phyloP scores from a whole-genome alignment of 2,329 filamentous ascomycete genomes.

The Paecilomyces fulvus region DNA sequence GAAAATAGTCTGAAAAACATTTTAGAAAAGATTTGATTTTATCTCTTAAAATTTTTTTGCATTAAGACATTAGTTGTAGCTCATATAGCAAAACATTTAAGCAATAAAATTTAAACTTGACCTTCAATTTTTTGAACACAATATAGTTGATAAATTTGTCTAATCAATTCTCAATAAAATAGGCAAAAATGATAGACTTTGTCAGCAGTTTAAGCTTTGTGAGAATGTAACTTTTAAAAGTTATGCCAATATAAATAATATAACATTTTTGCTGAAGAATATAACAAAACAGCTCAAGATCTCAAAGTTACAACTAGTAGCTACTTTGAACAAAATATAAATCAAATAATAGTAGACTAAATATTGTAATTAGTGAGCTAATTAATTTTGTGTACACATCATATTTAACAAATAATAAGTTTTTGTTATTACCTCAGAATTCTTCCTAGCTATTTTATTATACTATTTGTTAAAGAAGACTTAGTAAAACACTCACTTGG shows the following conservation, averaged over 20 bases:
- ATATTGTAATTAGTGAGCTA: too few relatives aligned
- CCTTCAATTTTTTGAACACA: constrained; percentile 15
- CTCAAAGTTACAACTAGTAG: too few relatives aligned
- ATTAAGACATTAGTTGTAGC: constrained; percentile 9
- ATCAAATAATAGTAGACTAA: too few relatives aligned
- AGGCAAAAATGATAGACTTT: constrained; percentile 10
- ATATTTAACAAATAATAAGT: constrained; percentile 11
- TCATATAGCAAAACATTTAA: constrained; percentile 8
- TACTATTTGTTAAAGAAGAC: too few relatives aligned
- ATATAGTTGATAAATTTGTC: constrained; percentile 17
- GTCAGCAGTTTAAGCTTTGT: constrained; percentile 10
- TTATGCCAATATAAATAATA: constrained; percentile 7
- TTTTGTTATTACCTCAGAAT: too few relatives aligned
- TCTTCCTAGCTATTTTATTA: too few relatives aligned
- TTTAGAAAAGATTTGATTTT: constrained; percentile 8
- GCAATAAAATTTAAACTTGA: constrained; percentile 15
- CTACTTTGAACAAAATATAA: too few relatives aligned
- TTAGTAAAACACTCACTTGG: too few relatives aligned
- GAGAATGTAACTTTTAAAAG: constrained; percentile 9
- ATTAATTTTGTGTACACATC: constrained; percentile 17
- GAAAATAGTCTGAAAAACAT: constrained; percentile 14
- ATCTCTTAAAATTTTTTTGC: constrained; percentile 11
- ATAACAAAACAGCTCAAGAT: too few relatives aligned
- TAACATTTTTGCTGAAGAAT: too few relatives aligned
- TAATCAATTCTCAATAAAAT: constrained; percentile 11